Evolutionary conservation across 306 rosid species (phyloP).

Genomic region (Sechiopsis laciniata): DNA sequence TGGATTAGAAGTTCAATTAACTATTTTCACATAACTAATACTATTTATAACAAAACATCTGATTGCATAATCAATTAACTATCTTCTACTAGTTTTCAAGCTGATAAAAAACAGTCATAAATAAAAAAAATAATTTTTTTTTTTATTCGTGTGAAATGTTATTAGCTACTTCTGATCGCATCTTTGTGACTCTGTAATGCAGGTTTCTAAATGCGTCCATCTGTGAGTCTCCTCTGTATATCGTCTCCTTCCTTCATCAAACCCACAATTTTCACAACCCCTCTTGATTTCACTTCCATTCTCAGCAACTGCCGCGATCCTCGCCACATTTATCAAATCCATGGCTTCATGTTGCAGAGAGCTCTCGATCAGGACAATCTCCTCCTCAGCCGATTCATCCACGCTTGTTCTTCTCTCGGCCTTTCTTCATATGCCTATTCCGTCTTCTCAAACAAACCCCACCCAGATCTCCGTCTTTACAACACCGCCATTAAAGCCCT

Average conservation of each 20-base stretch:
- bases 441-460: conserved; percentile 30
- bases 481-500: conserved; percentile 45
- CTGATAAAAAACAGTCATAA: no score
- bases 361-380: conserved; percentile 39
- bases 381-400: conserved; percentile 40
- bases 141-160: no score
- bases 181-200: neutral
- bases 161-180: no score
- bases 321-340: conserved; percentile 46
- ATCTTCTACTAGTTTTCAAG: no score
- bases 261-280: neutral
- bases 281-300: conserved; percentile 19
- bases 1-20: no score
- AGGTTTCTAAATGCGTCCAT: conserved; percentile 4
- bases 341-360: conserved; percentile 35
- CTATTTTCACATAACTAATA: no score
- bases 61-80: no score
- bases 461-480: conserved; percentile 31
- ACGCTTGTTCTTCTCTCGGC: conserved; percentile 38
- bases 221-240: neutral
- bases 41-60: no score
- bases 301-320: conserved; percentile 24
- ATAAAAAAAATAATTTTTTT: no score
- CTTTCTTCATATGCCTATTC: conserved; percentile 39
- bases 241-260: neutral